Evolutionary conservation across 305 asterid species (phyloP), one percentile per base, ranked within the genome.

Genomic region (Fraxinus floribunda): DNA sequence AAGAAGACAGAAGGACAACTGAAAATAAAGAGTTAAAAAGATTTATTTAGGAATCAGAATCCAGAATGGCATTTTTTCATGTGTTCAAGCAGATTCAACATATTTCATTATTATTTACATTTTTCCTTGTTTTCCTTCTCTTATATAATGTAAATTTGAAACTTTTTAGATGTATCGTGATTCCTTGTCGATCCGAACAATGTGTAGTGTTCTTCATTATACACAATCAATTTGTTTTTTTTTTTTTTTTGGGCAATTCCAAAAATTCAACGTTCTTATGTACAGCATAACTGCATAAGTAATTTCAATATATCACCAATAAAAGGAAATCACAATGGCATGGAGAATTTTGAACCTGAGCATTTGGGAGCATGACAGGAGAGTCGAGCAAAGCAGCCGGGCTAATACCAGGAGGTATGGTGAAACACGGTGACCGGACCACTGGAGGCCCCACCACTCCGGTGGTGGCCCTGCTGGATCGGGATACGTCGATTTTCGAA

Each of bases 381-480:
- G 98, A 93, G 64, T 89, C 98, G 2, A 94, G 92, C 90, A 94
- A 55, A 0, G 90, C 93, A 0, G 98, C 89, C 5, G 98, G 97
- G 81, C 97, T 93, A 18, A 93, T 82, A 6, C 97, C 97, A 2
- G 91, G 83, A 1, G 98, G 90, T 13, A 94, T 86, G 1, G 95
- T 91, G 80, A 94, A 85, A 83, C 29, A 88, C 20, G 90, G 85
- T 4, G 91, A 71, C 34, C 34, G 20, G 66, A 79, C 72, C 29
- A 84, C 32, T 0, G 85, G 66, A 0, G 83, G 74, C 0, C 82
- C 71, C 15, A 70, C 4, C 39, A 26, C 18, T 22, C 55, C 10
- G 74, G 49, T 8, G 77, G 80, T 16, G 73, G 30, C 26, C 6
- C 70, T 64, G 30, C 39, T 75, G 7, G 75, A 78, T 2, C 57